phyloP scores from a whole-genome alignment of 2,329 filamentous ascomycete genomes.

The Ploettnerulaceae sp. region DNA sequence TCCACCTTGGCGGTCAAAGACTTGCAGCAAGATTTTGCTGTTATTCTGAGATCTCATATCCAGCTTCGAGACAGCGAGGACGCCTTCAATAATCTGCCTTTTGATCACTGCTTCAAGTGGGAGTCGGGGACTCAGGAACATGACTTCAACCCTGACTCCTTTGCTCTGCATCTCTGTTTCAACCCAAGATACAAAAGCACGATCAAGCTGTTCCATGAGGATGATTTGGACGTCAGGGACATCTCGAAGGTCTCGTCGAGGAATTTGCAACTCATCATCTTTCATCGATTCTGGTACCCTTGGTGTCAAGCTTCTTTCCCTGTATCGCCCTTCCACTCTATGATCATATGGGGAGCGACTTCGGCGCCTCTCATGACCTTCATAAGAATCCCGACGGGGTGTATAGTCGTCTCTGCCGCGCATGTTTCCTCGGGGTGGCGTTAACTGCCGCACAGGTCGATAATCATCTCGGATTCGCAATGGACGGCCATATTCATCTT shows the following conservation, averaged over 20 bases:
- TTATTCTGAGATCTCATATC: conserved; percentile 63
- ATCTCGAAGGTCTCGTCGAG: conserved; percentile 65
- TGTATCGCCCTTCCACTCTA: conserved; percentile 49
- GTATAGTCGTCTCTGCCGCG: conserved; percentile 61
- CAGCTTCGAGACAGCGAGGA: conserved; percentile 77
- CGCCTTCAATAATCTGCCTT: conserved; percentile 82
- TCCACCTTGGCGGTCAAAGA: conserved; percentile 79
- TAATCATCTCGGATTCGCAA: conserved; percentile 59
- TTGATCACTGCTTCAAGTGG: conserved; percentile 75
- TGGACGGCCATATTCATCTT: conserved; percentile 38
- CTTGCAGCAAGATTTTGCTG: conserved; percentile 72
- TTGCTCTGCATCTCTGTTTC: conserved; percentile 69
- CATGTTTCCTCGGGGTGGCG: conserved; percentile 51
- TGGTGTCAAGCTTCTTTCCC: conserved; percentile 68
- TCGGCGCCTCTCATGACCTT: conserved; percentile 41
- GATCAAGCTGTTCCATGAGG: conserved; percentile 69
- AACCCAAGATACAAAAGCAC: conserved; percentile 79
- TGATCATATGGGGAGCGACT: conserved; percentile 58
- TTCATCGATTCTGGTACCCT: conserved; percentile 52
- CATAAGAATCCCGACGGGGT: conserved; percentile 33
- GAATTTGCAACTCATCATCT: conserved; percentile 64
- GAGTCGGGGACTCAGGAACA: conserved; percentile 73
- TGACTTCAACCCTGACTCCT: conserved; percentile 69
- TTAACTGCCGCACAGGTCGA: conserved; percentile 55
- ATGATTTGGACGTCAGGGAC: conserved; percentile 89